A percentile compares a stretch with the other conserved stretches of the same genome.
These are phyloP conservation scores for Fraxinus dipetala DNA, from an alignment of 305 asterid species.

Conservation along the genomic window DNA sequence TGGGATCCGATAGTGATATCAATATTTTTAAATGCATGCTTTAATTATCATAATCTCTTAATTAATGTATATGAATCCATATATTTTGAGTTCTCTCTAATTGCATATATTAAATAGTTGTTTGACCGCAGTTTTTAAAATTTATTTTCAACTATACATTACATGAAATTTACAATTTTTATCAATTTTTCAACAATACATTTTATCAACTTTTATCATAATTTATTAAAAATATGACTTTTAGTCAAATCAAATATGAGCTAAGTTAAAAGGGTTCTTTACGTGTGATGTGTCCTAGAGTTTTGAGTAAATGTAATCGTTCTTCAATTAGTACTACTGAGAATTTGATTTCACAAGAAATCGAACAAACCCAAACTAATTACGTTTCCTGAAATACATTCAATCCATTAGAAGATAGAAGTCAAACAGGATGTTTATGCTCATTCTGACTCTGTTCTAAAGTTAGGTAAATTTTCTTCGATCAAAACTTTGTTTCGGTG, in stretches of 20 bases:
- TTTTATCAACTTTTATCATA: too few relatives aligned
- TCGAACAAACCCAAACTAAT: not conserved
- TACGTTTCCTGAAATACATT: not conserved
- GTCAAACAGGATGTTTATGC: not conserved
- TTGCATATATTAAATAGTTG: not conserved
- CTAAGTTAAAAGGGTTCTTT: not conserved
- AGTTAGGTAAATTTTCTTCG: not conserved
- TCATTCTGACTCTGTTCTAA: not conserved
- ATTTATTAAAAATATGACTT: too few relatives aligned
- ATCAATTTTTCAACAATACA: too few relatives aligned
- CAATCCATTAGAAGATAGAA: not conserved
- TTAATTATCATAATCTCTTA: not conserved
- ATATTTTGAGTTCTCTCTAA: not conserved
- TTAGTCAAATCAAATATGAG: too few relatives aligned
- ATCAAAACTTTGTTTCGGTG: not conserved
- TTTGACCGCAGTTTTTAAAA: too few relatives aligned
- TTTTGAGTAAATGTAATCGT: not conserved
- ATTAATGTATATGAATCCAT: not conserved
- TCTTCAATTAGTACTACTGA: not conserved
- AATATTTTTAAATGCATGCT: not conserved
- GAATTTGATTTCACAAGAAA: not conserved
- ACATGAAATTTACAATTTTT: too few relatives aligned
- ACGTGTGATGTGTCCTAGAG: not conserved
- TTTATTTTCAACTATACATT: too few relatives aligned
- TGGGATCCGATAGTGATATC: slow-evolving; percentile 13